A percentile compares a stretch with the other conserved stretches of the same genome.
Conservation (phyloP, 768 basidiomycete genomes). For the Basidioascus undulatus region DNA sequence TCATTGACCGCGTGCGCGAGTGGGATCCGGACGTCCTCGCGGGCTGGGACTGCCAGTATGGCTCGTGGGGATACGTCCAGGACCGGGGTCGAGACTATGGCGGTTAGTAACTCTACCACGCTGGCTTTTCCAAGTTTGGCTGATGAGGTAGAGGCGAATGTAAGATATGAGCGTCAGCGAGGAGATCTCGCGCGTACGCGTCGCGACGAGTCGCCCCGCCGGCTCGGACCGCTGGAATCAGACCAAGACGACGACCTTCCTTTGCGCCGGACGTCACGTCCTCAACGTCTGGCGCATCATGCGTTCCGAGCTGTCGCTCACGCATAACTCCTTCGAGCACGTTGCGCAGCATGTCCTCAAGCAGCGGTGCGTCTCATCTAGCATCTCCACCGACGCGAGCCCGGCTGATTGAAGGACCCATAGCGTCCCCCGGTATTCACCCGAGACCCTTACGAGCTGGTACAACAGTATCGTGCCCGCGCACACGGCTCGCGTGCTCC, state of each 20-base stretch:
- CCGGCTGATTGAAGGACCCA: no score
- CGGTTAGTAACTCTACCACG: no score
- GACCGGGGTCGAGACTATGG: slow-evolving; percentile 35
- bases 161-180: slow-evolving; percentile 49
- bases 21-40: slow-evolving; percentile 76
- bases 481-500: slow-evolving; percentile 31
- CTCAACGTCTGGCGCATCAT: slow-evolving; percentile 83
- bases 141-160: no score
- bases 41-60: slow-evolving; percentile 75
- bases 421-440: slow-evolving; percentile 55
- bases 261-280: slow-evolving; percentile 66
- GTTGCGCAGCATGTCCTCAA: slow-evolving; percentile 58
- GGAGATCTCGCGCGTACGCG: slow-evolving; percentile 48
- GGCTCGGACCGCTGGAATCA: slow-evolving; percentile 42
- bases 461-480: slow-evolving; percentile 34
- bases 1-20: slow-evolving; percentile 43
- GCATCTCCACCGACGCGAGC: neutral
- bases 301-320: slow-evolving; percentile 53
- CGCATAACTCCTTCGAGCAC: slow-evolving; percentile 71
- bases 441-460: slow-evolving; percentile 39
- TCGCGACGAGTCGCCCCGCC: slow-evolving; percentile 13
- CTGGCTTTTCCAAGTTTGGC: no score
- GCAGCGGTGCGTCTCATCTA: slow-evolving; percentile 30
- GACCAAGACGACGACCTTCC: slow-evolving; percentile 55
- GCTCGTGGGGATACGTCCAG: slow-evolving; percentile 74